Evolutionary conservation across 495 filamentous ascomycete species (phyloP).

Genomic region (Eremomyces bilateralis): DNA sequence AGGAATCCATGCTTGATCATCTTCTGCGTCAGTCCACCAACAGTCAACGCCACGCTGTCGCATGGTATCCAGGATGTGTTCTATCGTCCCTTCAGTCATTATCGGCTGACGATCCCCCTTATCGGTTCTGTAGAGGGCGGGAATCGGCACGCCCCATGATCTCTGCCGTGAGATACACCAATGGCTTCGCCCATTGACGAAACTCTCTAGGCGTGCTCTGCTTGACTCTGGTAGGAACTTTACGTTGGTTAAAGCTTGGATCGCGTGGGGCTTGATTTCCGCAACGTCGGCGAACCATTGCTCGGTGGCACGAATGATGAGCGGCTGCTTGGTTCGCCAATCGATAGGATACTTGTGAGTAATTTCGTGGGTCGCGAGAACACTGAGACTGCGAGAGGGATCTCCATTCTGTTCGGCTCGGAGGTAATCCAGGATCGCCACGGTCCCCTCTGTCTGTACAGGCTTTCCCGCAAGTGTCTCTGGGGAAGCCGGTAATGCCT

Average conservation of each 20-base stretch:
- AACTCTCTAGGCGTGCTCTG: slow-evolving; percentile 51
- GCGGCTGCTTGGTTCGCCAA: slow-evolving; percentile 82
- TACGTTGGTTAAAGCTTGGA: slow-evolving; percentile 45
- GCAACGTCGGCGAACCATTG: slow-evolving; percentile 96
- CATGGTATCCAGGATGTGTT: slow-evolving; percentile 66
- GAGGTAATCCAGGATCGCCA: slow-evolving; percentile 45
- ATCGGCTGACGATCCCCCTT: slow-evolving; percentile 36
- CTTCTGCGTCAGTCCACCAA: slow-evolving; percentile 71
- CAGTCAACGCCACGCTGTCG: slow-evolving; percentile 59
- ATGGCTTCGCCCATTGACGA: slow-evolving; percentile 69
- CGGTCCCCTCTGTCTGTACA: slow-evolving; percentile 42
- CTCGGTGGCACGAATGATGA: slow-evolving; percentile 77
- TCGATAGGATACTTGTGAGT: slow-evolving; percentile 92
- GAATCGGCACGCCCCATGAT: slow-evolving; percentile 91
- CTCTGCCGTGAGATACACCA: slow-evolving; percentile 99
- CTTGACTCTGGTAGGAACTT: slow-evolving; percentile 57
- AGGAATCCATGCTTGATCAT: slow-evolving; percentile 56
- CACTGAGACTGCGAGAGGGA: slow-evolving; percentile 9
- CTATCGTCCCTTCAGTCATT: slow-evolving; percentile 55
- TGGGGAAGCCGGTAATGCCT: slow-evolving; percentile 47
- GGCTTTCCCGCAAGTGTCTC: slow-evolving; percentile 33
- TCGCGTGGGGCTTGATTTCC: slow-evolving; percentile 48
- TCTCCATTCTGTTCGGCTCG: slow-evolving; percentile 19
- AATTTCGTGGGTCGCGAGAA: slow-evolving; percentile 47
- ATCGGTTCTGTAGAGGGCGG: slow-evolving; percentile 54